Base-by-base conservation (phyloP, 1,139 yeast species). In the Arxiozyma heterogenica region DNA sequence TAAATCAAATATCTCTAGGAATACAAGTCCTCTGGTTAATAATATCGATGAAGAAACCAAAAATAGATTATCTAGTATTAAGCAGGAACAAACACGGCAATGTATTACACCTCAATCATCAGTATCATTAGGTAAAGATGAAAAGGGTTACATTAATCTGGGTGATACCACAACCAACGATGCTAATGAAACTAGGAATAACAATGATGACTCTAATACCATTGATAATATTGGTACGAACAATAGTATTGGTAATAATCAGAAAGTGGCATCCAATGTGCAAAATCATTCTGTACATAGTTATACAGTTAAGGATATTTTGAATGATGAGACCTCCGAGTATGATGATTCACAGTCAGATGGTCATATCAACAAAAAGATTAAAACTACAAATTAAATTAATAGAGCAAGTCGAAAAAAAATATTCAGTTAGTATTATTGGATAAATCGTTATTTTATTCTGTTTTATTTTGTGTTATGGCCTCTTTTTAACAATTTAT, bases 311-410 rank as follows among this genome's bases (percentile, higher is more conserved):
- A 25, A 18, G 22, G 18, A 25, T 17, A 38, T 46, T 22, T 21
- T 48, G 15, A 27, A 48, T 20, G 50, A 42, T 23, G 43, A 18
- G 12, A 41, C 3, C 18, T 11, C 46, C 3, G 38, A 41, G 20
- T 18, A 44, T 46, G 27, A 38, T 27, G 41, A 15, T 34, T 34
- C 15, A n/a, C 39, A 34, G 12, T 27, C 25, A 17, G 34, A 41
- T 23, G 46, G 41, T 12, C 50, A 52, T 39, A 54, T 58, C 30
- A 47, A 53, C 20, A 61, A 60, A 47, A 61, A 57, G 49, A 52
- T 56, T 41, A 59, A 59, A 52, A 46, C 55, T 30, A n/a, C 38
- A 30, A 12, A 42, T 22, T 48, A 21, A 47, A 17, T 9, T 18
- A 38, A 21, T 18, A 25, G 21, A 17, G 20, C 11, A 22, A 34